Base-by-base conservation (phyloP, 2,329 filamentous ascomycete genomes). In the Metarhizium humberi region DNA sequence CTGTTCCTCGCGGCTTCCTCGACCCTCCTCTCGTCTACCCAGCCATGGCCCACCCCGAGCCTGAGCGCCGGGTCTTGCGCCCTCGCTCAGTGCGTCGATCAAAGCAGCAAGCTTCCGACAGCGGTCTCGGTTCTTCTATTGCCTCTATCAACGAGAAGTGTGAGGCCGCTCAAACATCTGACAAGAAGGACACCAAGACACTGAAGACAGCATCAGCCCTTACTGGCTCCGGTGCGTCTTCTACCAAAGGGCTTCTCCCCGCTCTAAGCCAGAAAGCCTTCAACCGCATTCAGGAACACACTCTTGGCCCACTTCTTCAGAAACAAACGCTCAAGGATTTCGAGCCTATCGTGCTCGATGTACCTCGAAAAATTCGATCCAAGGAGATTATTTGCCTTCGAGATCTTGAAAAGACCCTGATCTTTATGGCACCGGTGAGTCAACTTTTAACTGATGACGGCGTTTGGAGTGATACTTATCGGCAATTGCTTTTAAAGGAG, bases 371-470 rank as follows among this genome's bases (percentile, higher is more conserved):
- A 66, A 94, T 96, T 68, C 82, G 84, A 66, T 82, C 85, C 67
- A 92, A 90, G 71, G 85, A 94, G 65, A 94, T 97, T 66, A 85
- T 88, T 69, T 96, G 88, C 74, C 82, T 97, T 55, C 85, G 92
- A 70, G 92, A 97, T 72, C 80, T 97, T 51, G 92, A 97, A 73
- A 96, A 96, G 81, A 92, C 87, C 10, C 77, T 97, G 58, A 83
- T 96, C 66, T 91, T 92, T 73, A 84, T 92, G 70, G 90, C 92
- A 76, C 90, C 90, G 71, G 92, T 96, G 87, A 95, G 92, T 95
- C 71, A 78, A 68, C 68, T 77, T 73, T 73, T 74, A 72, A 75
- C 70, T 72, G 76, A 77, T 73, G 69, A 68, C 72, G 75, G 77
- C 69, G 70, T 79, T 74, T 79, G 79, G 78, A 78, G 79, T 80